Conservation (phyloP, 2,329 filamentous ascomycete genomes). For the Curvularia lunata region DNA sequence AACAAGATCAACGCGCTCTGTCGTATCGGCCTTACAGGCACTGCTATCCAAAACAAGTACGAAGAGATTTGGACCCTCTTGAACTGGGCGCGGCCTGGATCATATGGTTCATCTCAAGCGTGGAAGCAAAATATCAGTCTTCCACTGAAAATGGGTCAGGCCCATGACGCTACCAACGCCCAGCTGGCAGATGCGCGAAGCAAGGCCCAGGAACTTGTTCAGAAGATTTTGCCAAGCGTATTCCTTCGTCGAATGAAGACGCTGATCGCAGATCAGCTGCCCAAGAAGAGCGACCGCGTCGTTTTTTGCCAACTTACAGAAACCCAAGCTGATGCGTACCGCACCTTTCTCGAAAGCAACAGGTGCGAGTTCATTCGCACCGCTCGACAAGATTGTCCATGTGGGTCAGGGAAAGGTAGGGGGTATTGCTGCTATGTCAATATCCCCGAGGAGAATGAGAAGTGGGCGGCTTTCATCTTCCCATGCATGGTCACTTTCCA, state of each 20-base stretch:
- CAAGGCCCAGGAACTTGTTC: constrained; percentile 82
- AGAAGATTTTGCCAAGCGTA: constrained; percentile 86
- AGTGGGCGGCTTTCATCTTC: constrained; percentile 82
- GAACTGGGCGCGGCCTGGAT: constrained; percentile 93
- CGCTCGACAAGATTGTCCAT: constrained; percentile 72
- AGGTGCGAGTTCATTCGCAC: constrained; percentile 72
- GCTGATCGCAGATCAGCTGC: constrained; percentile 87
- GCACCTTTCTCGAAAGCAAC: constrained; percentile 77
- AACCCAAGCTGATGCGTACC: constrained; percentile 80
- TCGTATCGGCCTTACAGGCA: constrained; percentile 90
- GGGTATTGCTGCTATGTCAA: constrained; percentile 80
- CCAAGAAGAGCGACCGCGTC: constrained; percentile 91
- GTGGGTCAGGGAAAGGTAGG: constrained; percentile 70
- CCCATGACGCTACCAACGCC: constrained; percentile 84
- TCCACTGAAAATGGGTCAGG: constrained; percentile 85
- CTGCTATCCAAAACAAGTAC: constrained; percentile 97
- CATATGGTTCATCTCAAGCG: constrained; percentile 68
- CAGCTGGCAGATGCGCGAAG: constrained; percentile 82
- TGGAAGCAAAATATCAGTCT: constrained; percentile 81
- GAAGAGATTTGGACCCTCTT: constrained; percentile 95
- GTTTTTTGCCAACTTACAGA: constrained; percentile 93
- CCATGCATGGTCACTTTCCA: constrained; percentile 82
- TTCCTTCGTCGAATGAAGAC: constrained; percentile 94
- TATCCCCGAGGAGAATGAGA: constrained; percentile 61
- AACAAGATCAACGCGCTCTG: constrained; percentile 89